These are phyloP conservation scores for Saccharomyces pastorianus DNA, from an alignment of 1,139 yeast genomes.

Conservation along the genomic window DNA sequence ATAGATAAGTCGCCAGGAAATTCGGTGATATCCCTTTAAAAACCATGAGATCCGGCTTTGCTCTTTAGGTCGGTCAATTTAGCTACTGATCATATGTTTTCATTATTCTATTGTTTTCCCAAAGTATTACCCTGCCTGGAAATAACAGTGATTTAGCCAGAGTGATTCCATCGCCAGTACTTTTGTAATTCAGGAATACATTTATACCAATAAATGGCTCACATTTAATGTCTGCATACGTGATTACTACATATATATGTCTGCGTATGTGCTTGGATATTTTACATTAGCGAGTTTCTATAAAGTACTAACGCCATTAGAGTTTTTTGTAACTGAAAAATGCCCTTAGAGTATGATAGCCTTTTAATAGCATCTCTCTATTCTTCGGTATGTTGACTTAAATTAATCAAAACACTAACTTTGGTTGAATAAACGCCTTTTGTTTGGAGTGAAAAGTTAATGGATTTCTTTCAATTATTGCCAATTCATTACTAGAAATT, in stretches of 20 bases:
- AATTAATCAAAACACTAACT: conserved; percentile 43
- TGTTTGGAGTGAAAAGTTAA: conserved; percentile 41
- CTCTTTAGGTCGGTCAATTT: not conserved
- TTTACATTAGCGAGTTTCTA: not conserved
- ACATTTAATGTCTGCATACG: not conserved
- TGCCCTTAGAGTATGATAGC: not conserved
- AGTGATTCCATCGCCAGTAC: not conserved
- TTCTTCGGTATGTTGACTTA: not conserved
- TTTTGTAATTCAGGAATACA: not conserved
- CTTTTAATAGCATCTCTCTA: not conserved
- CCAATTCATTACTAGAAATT: conserved; percentile 50
- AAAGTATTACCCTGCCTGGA: not conserved
- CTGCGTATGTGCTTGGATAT: not conserved
- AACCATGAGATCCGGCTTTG: not conserved
- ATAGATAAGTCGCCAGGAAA: not conserved
- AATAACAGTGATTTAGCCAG: not conserved
- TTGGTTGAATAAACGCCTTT: conserved; percentile 72
- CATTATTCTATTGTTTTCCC: not conserved
- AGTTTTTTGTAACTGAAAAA: not conserved
- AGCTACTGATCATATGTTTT: not conserved
- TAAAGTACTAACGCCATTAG: not conserved
- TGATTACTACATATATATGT: not conserved
- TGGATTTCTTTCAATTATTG: conserved; percentile 72
- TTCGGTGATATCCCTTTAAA: not conserved
- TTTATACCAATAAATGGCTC: not conserved